phyloP scores from a whole-genome alignment of 257 asterid species.

The Capsicum baccatum region DNA sequence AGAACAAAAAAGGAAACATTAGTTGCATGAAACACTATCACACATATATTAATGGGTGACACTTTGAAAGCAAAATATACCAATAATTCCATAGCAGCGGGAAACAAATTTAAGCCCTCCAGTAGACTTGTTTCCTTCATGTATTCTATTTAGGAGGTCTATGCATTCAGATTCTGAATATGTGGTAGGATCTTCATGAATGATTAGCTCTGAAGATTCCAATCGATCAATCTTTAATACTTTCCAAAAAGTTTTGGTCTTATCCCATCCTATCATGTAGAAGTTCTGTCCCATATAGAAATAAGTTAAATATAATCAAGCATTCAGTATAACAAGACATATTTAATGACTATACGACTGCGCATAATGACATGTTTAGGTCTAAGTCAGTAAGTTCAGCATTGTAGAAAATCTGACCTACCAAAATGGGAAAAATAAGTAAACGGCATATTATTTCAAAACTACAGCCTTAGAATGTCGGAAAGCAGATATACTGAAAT shows the following conservation, averaged over 20 bases:
- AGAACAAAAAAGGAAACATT: slow-evolving; percentile 32
- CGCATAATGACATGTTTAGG: slow-evolving; percentile 16
- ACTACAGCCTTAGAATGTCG: neutral
- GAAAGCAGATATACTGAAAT: neutral
- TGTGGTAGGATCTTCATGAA: slow-evolving; percentile 71
- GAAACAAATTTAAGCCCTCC: slow-evolving; percentile 89
- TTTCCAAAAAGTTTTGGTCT: slow-evolving; percentile 70
- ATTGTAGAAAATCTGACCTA: neutral
- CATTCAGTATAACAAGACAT: slow-evolving; percentile 2
- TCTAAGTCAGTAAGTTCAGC: neutral
- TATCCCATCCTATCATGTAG: slow-evolving; percentile 84
- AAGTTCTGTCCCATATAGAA: slow-evolving; percentile 56
- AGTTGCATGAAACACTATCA: slow-evolving; percentile 7
- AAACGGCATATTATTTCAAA: neutral
- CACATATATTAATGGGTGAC: neutral
- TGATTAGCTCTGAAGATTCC: slow-evolving; percentile 68
- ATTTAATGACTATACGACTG: neutral
- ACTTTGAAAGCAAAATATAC: slow-evolving; percentile 47
- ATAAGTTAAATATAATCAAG: slow-evolving; percentile 10
- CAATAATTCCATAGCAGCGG: slow-evolving; percentile 85
- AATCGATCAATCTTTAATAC: slow-evolving; percentile 80
- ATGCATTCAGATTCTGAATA: slow-evolving; percentile 70
- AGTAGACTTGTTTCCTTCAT: slow-evolving; percentile 78
- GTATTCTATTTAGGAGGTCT: slow-evolving; percentile 73
- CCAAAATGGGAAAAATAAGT: neutral